Evolutionary conservation across 345 rosid genomes (phyloP).

Genomic region (Excoecaria agallocha): DNA sequence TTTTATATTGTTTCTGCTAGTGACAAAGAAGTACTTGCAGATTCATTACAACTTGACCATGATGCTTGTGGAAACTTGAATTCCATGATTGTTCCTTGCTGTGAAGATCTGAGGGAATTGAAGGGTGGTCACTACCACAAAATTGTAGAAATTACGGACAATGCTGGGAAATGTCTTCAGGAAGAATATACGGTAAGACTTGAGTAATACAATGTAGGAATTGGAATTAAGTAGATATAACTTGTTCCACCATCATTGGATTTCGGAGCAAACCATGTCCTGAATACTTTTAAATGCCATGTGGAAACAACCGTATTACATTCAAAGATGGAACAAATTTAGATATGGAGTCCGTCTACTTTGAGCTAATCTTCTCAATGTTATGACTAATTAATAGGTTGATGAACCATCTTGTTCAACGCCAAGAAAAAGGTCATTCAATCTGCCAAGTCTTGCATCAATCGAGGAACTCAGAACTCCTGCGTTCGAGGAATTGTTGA

Average conservation of each 20-base stretch:
- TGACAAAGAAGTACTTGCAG: conserved; percentile 40
- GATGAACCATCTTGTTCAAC: conserved; percentile 94
- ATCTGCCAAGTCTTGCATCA: conserved; percentile 67
- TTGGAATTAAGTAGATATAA: not conserved
- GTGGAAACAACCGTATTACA: too few species aligned
- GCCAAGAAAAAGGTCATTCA: conserved; percentile 71
- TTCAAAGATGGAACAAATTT: not conserved
- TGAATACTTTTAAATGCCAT: not conserved
- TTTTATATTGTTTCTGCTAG: conserved; percentile 1
- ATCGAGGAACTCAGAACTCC: conserved; percentile 93
- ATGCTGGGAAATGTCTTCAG: conserved; percentile 88
- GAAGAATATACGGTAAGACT: conserved; percentile 72
- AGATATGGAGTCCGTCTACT: not conserved
- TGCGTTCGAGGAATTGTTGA: conserved; percentile 73
- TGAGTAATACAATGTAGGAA: not conserved
- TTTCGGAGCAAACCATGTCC: not conserved
- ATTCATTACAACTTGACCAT: conserved; percentile 81
- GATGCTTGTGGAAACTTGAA: conserved; percentile 77
- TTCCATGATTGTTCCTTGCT: conserved; percentile 81
- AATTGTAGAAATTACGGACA: conserved; percentile 73
- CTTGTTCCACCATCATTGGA: not conserved
- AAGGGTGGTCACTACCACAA: conserved; percentile 84
- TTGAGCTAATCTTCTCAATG: not conserved
- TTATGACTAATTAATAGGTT: conserved; percentile 42
- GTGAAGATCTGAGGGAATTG: conserved; percentile 71